phyloP scores from a whole-genome alignment of 164 flowering plant species.

The Magnolia kwangsiensis region DNA sequence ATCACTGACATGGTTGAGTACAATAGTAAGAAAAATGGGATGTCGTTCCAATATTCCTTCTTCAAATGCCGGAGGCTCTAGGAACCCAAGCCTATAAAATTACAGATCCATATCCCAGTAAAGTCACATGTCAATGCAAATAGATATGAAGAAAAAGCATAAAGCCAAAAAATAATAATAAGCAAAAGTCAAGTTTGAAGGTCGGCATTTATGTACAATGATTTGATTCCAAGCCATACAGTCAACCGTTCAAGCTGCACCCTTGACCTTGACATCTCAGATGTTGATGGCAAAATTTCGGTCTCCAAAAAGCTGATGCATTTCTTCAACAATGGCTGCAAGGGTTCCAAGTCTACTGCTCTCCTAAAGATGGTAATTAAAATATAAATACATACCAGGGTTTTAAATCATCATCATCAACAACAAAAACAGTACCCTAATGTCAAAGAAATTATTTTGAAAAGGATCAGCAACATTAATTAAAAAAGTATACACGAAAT shows the following conservation, averaged over 20 bases:
- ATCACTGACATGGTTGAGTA: conserved; percentile 85
- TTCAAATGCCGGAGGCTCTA: conserved; percentile 88
- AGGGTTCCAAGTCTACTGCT: conserved; percentile 73
- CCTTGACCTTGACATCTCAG: conserved; percentile 66
- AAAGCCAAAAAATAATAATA: conserved; percentile 5
- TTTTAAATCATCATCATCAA: not conserved
- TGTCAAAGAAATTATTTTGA: not conserved
- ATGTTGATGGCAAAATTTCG: conserved; percentile 50
- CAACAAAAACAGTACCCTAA: not conserved
- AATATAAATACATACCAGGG: not conserved
- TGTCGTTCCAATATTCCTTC: conserved; percentile 89
- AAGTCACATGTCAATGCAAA: conserved; percentile 10
- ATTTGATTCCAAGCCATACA: conserved; percentile 90
- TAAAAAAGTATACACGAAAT: too few species aligned
- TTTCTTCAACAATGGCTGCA: conserved; percentile 86
- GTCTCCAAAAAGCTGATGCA: conserved; percentile 60
- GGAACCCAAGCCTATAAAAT: conserved; percentile 68
- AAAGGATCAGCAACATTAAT: not conserved
- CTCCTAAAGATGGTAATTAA: conserved; percentile 35
- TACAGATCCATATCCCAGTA: conserved; percentile 9
- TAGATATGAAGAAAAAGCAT: not conserved
- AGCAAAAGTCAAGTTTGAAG: conserved; percentile 10
- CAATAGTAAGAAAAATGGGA: conserved; percentile 78
- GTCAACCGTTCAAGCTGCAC: conserved; percentile 67
- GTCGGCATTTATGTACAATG: conserved; percentile 52